These are phyloP conservation scores for Phytophthora foliorum DNA, from an alignment of 352 stramenopile species.

Conservation along the genomic window DNA sequence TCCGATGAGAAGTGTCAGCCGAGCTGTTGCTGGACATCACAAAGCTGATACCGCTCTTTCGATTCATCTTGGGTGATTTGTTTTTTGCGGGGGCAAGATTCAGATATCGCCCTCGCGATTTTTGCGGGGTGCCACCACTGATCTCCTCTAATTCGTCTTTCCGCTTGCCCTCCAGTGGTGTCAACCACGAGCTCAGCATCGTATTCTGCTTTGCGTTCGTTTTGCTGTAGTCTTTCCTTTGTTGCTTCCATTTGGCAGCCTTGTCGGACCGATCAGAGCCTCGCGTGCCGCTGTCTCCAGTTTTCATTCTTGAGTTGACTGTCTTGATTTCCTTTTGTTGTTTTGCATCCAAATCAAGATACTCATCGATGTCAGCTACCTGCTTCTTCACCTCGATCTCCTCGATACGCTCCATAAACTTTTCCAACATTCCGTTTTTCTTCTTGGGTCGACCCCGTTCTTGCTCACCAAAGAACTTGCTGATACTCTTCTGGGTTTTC, in stretches of 20 bases:
- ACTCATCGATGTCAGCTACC: constrained; percentile 36
- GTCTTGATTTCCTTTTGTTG: constrained; percentile 28
- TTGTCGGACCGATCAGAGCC: constrained; percentile 4
- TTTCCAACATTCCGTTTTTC: constrained; percentile 36
- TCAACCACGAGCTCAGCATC: constrained; percentile 30
- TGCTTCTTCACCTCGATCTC: constrained; percentile 42
- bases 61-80: constrained; percentile 23
- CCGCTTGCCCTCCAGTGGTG: constrained; percentile 1
- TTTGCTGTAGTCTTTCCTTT: constrained; percentile 26
- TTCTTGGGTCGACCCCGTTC: constrained; percentile 28
- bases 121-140: constrained; percentile 11
- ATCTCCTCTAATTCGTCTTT: constrained; percentile 21
- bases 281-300: not conserved
- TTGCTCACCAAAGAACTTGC: constrained; percentile 35
- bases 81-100: constrained; percentile 22
- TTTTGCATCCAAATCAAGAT: constrained; percentile 38
- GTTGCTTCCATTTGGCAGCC: constrained; percentile 29
- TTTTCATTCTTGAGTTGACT: constrained; percentile 11
- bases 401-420: constrained; percentile 33
- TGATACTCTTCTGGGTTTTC: constrained; percentile 25
- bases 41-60: constrained; percentile 28
- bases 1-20: constrained; percentile 1
- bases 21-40: constrained; percentile 18
- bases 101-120: constrained; percentile 6
- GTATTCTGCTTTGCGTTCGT: constrained; percentile 10